Base-by-base conservation (phyloP, 169 alveolate genomes). In the Plasmodium sp. region DNA sequence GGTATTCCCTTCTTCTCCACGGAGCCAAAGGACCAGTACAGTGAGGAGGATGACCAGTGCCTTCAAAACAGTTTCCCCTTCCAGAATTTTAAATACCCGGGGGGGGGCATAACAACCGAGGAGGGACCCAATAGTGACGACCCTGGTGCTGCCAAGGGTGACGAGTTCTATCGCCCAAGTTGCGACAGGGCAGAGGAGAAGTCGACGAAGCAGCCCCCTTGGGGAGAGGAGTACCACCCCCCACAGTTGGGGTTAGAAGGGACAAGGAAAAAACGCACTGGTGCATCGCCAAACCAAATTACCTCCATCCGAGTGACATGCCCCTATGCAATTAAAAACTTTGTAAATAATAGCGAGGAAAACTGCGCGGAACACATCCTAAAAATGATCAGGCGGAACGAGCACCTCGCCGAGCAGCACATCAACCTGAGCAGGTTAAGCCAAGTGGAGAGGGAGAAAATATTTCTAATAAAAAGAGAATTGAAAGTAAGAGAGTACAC, bases 401-500 rank as follows among this genome's bases (percentile, higher is more conserved):
- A 92, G 75, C 75, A 92, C 75, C 16, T 82, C 51, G 62, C 9
- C 34, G 95, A 92, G 16, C 75, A 81, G 54, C 83, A 92, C 34
- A 92, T 92, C 33, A 92, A 83, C 43, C 31, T 82, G 5, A 83
- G 31, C 33, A n/a, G 48, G 31, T 92, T 92, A 92, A 92, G 83
- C 9, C 85, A 81, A 92, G 67, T 72, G 5, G 95, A 81, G 43
- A 92, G 62, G 58, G 81, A 81, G 34, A 92, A 92, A 92, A 3
- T 92, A 12, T n/a, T 5, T 43, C 27, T 83, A 83, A 92, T 92
- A 43, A 81, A 82, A 73, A 81, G 58, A 41, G 95, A 83, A 92
- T 92, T 92, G 83, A 92, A 92, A 74, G 18, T 43, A 34, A 71
- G 81, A 51, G 95, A 92, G 56, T 92, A 92, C n/a, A 72, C 81